Conservation (phyloP, 2,329 filamentous ascomycete genomes). For the Malbranchea cinnamomea region DNA sequence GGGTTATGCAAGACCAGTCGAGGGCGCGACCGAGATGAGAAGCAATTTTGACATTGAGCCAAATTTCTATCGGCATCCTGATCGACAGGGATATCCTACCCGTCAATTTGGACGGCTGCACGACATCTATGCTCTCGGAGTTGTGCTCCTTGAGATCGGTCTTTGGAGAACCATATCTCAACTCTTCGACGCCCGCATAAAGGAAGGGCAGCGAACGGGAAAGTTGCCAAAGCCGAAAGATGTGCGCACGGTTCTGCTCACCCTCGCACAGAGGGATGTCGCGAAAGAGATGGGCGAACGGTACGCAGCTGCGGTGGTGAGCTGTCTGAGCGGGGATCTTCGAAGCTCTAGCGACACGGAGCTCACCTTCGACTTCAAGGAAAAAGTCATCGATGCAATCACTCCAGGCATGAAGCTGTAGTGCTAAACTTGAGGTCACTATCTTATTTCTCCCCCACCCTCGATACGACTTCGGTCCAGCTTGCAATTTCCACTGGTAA, state of each 20-base stretch:
- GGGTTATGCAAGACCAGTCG: conserved; percentile 15
- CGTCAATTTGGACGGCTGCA: conserved; percentile 17
- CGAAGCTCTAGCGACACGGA: conserved; percentile 11
- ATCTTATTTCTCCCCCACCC: too few relatives aligned
- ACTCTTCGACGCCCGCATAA: conserved; percentile 14
- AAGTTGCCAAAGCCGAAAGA: conserved; percentile 12
- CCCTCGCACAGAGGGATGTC: conserved; percentile 11
- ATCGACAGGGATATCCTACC: conserved; percentile 17
- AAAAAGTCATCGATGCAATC: conserved; percentile 14
- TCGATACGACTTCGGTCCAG: too few relatives aligned
- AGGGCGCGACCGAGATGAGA: conserved; percentile 14
- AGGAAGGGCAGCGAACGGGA: conserved; percentile 13
- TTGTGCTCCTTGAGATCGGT: conserved; percentile 25
- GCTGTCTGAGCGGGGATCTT: conserved; percentile 14
- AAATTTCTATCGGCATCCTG: conserved; percentile 19
- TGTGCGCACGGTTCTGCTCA: conserved; percentile 11
- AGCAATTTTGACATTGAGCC: conserved; percentile 15
- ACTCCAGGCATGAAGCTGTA: conserved; percentile 6
- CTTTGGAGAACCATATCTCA: conserved; percentile 17
- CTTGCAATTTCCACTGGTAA: too few relatives aligned
- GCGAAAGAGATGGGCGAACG: conserved; percentile 15
- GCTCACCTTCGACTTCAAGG: conserved; percentile 15
- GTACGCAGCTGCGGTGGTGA: conserved; percentile 14
- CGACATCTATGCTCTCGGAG: conserved; percentile 26
- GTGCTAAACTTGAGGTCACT: too few relatives aligned